phyloP scores from a whole-genome alignment of 75 land plant species.

The Chamaecyparis obtusa region DNA sequence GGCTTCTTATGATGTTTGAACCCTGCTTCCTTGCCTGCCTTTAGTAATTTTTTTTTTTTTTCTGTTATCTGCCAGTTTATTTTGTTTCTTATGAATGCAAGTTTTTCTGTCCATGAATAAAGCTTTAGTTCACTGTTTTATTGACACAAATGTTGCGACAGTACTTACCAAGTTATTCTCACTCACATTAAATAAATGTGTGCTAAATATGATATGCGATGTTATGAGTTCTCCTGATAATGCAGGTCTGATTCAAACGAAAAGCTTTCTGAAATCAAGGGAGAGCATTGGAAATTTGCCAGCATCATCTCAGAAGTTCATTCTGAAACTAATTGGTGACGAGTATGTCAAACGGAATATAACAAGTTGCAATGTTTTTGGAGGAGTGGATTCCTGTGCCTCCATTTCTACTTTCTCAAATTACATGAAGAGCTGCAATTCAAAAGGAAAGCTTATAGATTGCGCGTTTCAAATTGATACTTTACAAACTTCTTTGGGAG shows the following conservation, averaged over 20 bases:
- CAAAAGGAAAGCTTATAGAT: conserved; percentile 19
- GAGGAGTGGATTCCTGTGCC: conserved; percentile 21
- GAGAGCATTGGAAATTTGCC: conserved; percentile 13
- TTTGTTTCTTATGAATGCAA: not conserved
- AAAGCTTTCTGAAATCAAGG: not conserved
- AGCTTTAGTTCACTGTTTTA: not conserved
- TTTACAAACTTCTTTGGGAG: conserved; percentile 16
- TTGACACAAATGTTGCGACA: not conserved
- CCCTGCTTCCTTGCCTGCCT: not conserved
- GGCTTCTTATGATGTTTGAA: not conserved
- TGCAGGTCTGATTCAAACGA: not conserved
- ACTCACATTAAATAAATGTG: not conserved
- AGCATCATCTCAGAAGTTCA: conserved; percentile 22
- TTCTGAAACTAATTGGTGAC: conserved; percentile 20
- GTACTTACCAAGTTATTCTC: not conserved
- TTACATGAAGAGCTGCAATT: conserved; percentile 20
- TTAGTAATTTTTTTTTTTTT: not conserved
- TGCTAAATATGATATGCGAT: not conserved
- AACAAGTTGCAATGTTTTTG: conserved; percentile 27
- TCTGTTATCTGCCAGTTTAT: not conserved
- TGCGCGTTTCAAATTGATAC: conserved; percentile 21
- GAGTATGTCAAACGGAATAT: conserved; percentile 11
- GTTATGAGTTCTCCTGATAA: not conserved
- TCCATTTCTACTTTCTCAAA: conserved; percentile 19
- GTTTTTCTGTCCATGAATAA: not conserved